Evolutionary conservation across 2,329 filamentous ascomycete species (phyloP).

Genomic region (Alternaria sp.): DNA sequence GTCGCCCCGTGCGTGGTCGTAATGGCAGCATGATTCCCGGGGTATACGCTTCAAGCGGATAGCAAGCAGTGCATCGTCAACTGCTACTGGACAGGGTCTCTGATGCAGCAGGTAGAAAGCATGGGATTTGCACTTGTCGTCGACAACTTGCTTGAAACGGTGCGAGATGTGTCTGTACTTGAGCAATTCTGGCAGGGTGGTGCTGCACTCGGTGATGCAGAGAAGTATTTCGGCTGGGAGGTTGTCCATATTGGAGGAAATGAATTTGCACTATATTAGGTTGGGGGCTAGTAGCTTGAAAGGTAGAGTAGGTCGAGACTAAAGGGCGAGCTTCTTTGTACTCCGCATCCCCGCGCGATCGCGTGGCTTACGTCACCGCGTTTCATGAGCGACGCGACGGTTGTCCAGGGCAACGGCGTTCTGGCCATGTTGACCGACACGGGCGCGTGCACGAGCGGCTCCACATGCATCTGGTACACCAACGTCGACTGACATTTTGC

Average conservation of each 20-base stretch:
- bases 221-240: not conserved
- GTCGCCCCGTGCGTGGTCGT: not conserved
- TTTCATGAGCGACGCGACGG: slow-evolving; percentile 1
- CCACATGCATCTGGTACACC: slow-evolving; percentile 9
- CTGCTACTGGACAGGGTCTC: rapidly evolving
- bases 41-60: not conserved
- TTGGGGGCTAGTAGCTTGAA: not conserved
- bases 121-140: not conserved
- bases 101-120: not conserved
- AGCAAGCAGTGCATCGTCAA: not conserved
- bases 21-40: not conserved
- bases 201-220: not conserved
- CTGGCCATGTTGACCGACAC: slow-evolving; percentile 20
- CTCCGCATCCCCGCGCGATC: not conserved
- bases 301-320: not conserved
- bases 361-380: slow-evolving; percentile 4
- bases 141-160: not conserved
- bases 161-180: not conserved
- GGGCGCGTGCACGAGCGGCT: slow-evolving; percentile 12
- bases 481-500: slow-evolving; percentile 5
- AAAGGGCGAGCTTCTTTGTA: not conserved
- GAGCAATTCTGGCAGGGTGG: not conserved
- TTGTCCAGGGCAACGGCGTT: slow-evolving; percentile 21
- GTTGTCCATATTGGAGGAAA: not conserved
- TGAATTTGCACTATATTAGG: not conserved